A percentile compares a stretch with the other conserved stretches of the same genome.
phyloP scores from a whole-genome alignment of 2,329 filamentous ascomycete species.

The Cryphonectria parasitica region DNA sequence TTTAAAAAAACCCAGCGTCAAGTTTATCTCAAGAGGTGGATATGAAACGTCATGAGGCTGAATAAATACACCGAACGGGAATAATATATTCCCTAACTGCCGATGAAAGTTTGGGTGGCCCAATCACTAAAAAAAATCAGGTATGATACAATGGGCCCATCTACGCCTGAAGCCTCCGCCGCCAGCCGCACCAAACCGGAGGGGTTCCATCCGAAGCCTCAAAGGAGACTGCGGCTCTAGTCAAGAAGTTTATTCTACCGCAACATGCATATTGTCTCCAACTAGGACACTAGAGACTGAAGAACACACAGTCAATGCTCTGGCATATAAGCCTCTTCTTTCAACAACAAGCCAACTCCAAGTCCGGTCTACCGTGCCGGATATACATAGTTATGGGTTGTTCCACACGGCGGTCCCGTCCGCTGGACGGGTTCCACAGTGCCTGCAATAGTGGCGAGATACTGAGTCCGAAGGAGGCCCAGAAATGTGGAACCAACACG shows the following conservation, averaged over 20 bases:
- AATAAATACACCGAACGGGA: neutral
- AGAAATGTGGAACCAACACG: slow-evolving; percentile 14
- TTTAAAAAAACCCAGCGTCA: too few relatives aligned
- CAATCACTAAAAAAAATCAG: slow-evolving; percentile 8
- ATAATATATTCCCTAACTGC: slow-evolving; percentile 26
- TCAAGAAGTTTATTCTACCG: neutral
- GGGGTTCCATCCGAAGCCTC: neutral
- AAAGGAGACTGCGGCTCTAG: neutral
- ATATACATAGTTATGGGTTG: neutral
- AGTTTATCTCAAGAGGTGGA: neutral
- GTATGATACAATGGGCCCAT: slow-evolving; percentile 23
- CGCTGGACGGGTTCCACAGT: slow-evolving; percentile 12
- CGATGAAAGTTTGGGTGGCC: slow-evolving; percentile 12
- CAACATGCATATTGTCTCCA: neutral
- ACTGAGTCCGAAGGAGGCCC: slow-evolving; percentile 15
- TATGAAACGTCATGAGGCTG: slow-evolving; percentile 6
- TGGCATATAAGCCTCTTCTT: neutral
- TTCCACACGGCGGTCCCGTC: slow-evolving; percentile 12
- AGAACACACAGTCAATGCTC: neutral
- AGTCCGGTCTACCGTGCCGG: neutral
- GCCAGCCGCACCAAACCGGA: neutral
- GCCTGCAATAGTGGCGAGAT: slow-evolving; percentile 21
- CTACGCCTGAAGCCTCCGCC: neutral
- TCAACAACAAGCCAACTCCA: neutral
- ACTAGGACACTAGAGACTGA: neutral